Evolutionary conservation across 345 rosid genomes (phyloP).

Genomic region (Viola odorata): DNA sequence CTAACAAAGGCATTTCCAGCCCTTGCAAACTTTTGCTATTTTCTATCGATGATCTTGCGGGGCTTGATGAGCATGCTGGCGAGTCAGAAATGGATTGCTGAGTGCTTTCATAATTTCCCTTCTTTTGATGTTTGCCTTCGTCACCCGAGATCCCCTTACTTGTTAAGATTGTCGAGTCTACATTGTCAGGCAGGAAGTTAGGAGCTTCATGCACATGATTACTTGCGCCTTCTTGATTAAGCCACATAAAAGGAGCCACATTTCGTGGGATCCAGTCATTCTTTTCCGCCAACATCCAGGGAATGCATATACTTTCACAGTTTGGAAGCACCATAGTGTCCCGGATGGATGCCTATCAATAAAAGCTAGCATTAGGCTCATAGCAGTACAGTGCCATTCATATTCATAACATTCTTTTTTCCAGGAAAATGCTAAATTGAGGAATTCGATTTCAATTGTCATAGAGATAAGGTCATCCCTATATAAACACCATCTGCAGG

Average conservation of each 20-base stretch:
- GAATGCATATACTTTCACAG: constrained; percentile 63
- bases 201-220: constrained; percentile 27
- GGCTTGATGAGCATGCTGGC: no score
- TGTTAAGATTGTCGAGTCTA: constrained; percentile 31
- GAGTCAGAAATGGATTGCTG: constrained; percentile 21
- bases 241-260: constrained; percentile 85
- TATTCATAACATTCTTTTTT: no score
- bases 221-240: constrained; percentile 52
- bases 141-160: constrained; percentile 14
- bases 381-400: no score
- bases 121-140: constrained; percentile 34
- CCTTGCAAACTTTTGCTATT: no score
- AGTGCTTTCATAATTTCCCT: constrained; percentile 19
- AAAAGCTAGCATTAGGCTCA: constrained; percentile 10
- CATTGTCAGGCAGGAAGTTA: constrained; percentile 31
- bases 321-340: constrained; percentile 93
- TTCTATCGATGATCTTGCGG: no score
- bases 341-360: constrained; percentile 52
- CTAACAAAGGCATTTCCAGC: constrained; percentile 46
- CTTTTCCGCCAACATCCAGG: constrained; percentile 85
- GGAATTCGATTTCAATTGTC: no score
- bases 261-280: constrained; percentile 78
- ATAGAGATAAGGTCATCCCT: no score
- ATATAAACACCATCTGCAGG: not conserved
- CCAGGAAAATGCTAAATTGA: no score